These are phyloP conservation scores for Xylariaceae sp. DNA, from an alignment of 2,329 filamentous ascomycete species.

Conservation along the genomic window DNA sequence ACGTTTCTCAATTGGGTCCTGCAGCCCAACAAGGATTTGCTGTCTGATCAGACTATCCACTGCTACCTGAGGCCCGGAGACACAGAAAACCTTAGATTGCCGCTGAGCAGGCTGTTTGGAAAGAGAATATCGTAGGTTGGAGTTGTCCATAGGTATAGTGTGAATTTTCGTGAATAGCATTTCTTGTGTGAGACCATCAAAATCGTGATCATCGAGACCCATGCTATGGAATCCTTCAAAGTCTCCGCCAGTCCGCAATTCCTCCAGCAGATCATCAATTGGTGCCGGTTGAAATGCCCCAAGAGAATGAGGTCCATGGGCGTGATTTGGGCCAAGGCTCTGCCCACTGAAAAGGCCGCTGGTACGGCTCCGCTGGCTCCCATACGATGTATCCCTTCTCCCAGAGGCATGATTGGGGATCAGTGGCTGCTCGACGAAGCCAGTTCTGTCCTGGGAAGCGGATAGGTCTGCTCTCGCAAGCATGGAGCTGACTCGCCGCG, in stretches of 20 bases:
- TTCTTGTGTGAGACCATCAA: slow-evolving; percentile 69
- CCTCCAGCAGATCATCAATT: slow-evolving; percentile 67
- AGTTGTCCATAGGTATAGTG: slow-evolving; percentile 61
- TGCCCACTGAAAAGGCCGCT: slow-evolving; percentile 50
- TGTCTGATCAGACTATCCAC: slow-evolving; percentile 52
- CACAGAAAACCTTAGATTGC: slow-evolving; percentile 65
- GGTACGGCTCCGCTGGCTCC: slow-evolving; percentile 60
- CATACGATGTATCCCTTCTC: slow-evolving; percentile 72
- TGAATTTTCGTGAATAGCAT: slow-evolving; percentile 71
- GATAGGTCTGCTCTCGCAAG: slow-evolving; percentile 84
- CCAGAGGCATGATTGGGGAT: slow-evolving; percentile 41
- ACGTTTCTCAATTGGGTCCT: slow-evolving; percentile 65
- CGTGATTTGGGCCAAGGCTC: slow-evolving; percentile 37
- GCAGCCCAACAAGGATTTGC: slow-evolving; percentile 64
- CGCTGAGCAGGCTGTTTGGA: slow-evolving; percentile 50
- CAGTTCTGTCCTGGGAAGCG: slow-evolving; percentile 74
- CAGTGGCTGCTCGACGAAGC: slow-evolving; percentile 68
- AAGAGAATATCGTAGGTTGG: slow-evolving; percentile 59
- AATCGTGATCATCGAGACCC: slow-evolving; percentile 69
- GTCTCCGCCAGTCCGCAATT: slow-evolving; percentile 59
- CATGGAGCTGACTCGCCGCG: slow-evolving; percentile 84
- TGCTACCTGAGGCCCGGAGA: slow-evolving; percentile 57
- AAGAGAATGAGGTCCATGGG: slow-evolving; percentile 39
- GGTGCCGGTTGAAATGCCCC: slow-evolving; percentile 67
- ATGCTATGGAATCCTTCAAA: slow-evolving; percentile 70